Base-by-base conservation (phyloP, 2,329 filamentous ascomycete genomes). In the Fusarium pininemorale region DNA sequence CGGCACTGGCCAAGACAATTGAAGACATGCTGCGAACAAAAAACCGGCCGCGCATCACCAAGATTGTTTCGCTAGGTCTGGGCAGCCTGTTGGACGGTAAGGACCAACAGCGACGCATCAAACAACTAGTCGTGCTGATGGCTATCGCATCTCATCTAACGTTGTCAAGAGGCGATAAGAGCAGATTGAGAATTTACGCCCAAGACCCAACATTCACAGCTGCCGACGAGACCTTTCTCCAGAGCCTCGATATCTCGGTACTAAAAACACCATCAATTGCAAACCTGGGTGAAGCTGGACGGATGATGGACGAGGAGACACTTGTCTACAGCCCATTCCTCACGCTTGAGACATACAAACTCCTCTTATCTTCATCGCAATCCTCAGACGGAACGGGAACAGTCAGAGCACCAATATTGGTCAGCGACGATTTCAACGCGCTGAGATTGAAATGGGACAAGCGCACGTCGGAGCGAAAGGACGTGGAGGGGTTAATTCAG, bases 351-450 rank as follows among this genome's bases (percentile, higher is more conserved):
- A 74, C 75, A 22, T 78, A 77, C 37, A 76, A 64, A 13, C 50
- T 71, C 5, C 38, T 75, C 3, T 48, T 76, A 12, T 50, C 69
- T 7, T 66, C 56, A 37, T 64, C 53, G 14, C 58, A 59, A 32
- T 63, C 60, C 16, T 39, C 59, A 0, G 12, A 53, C 3, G 37
- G 39, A 22, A 45, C 51, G 9, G 41, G 39, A 20, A 45, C 48
- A 12, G 45, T 45, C 11, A 69, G 62, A 6, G 62, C 69, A 16
- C 73, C 75, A 1, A 66, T 75, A 7, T 54, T 77, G 20, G 66
- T 79, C 16, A 75, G 77, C 42, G 74, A 78, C 13, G 77, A 79
- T 18, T 75, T 76, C n/a, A 79, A 78, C 35, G 69, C 76, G 1
- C 63, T 78, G 7, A 69, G 63, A 47, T 35, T 75, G 7, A 78